Base-by-base conservation (phyloP, 192 early-diverging fungal genomes). In the Coemansia sp. region DNA sequence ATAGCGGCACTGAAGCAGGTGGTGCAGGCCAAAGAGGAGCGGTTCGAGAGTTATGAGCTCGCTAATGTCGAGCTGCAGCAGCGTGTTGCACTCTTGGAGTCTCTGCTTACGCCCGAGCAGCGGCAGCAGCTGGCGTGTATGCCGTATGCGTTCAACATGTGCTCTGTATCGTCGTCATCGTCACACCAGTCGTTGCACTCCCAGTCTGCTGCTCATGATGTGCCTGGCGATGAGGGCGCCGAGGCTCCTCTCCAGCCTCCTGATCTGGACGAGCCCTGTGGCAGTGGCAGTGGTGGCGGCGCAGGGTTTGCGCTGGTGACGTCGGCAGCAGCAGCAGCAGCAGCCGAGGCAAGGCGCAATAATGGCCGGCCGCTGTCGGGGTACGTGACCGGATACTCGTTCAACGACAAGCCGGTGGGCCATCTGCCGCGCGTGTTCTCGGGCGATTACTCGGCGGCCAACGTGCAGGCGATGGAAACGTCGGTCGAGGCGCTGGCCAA, bases 391-490 rank as follows among this genome's bases (percentile, higher is more conserved):
- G 68, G 69, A 14, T 81, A 53, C 47, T 24, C 68, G 37, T 67
- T 81, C 47, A 75, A 40, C 12, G 64, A 71, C 17, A 66, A 60
- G 36, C 73, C 78, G 0, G 65, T 81, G 36, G 69, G 71, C 37
- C 73, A 74, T 20, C 73, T 81, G 32, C 78, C 78, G 4, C 72
- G 78, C 7, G 78, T 81, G 59, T 81, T 81, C 20, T 81, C 78
- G 2, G 78, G 78, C n/a, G 78, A 81, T 27, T 81, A 72, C 65
- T 71, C 68, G 24, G 38, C 67, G 0, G 43, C 62, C 6, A 59
- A 71, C 4, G 62, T 81, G 57, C 71, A 81, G 10, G 72, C 73
- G 2, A 81, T 81, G 72, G 78, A 75, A 43, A 65, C 37, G 1
- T 81, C 78, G 2, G 73, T 75, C 2, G 78, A 71, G 31, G 65